These are phyloP conservation scores for Phoma herbarum DNA, from an alignment of 2,329 filamentous ascomycete species.

Conservation along the genomic window DNA sequence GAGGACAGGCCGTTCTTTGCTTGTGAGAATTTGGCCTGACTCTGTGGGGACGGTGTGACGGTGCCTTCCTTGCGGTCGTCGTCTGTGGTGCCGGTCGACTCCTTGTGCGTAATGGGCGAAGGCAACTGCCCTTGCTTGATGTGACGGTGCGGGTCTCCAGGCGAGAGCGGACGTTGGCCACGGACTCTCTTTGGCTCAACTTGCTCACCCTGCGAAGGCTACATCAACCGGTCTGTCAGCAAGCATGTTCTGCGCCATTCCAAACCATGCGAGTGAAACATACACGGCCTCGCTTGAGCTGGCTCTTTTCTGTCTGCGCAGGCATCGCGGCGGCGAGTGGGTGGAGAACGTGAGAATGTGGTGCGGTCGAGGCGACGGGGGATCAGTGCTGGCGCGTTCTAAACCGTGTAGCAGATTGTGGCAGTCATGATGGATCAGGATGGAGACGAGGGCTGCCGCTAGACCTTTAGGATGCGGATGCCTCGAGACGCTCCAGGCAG, in stretches of 20 bases:
- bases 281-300: slow-evolving; percentile 84
- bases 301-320: slow-evolving; percentile 74
- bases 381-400: slow-evolving; percentile 37
- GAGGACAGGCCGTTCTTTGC: slow-evolving; percentile 59
- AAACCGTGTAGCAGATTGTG: slow-evolving; percentile 25
- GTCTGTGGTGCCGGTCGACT: slow-evolving; percentile 64
- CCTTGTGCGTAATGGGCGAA: slow-evolving; percentile 78
- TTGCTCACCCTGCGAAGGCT: slow-evolving; percentile 73
- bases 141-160: slow-evolving; percentile 62
- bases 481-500: slow-evolving; percentile 31
- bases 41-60: slow-evolving; percentile 67
- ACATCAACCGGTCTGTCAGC: slow-evolving; percentile 40
- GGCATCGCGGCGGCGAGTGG: slow-evolving; percentile 56
- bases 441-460: slow-evolving; percentile 30
- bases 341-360: slow-evolving; percentile 8
- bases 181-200: slow-evolving; percentile 82
- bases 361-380: slow-evolving; percentile 28
- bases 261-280: slow-evolving; percentile 42
- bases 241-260: background rate
- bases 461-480: slow-evolving; percentile 27
- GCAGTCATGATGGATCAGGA: slow-evolving; percentile 31
- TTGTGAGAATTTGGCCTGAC: slow-evolving; percentile 42
- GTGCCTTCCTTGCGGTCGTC: slow-evolving; percentile 73
- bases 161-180: slow-evolving; percentile 71
- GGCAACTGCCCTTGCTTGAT: slow-evolving; percentile 69